Percentiles rank a stretch among this genome's conserved stretches.
These are phyloP conservation scores for Yamadazyma atlantica DNA, from an alignment of 1,139 yeast species.

Conservation along the genomic window DNA sequence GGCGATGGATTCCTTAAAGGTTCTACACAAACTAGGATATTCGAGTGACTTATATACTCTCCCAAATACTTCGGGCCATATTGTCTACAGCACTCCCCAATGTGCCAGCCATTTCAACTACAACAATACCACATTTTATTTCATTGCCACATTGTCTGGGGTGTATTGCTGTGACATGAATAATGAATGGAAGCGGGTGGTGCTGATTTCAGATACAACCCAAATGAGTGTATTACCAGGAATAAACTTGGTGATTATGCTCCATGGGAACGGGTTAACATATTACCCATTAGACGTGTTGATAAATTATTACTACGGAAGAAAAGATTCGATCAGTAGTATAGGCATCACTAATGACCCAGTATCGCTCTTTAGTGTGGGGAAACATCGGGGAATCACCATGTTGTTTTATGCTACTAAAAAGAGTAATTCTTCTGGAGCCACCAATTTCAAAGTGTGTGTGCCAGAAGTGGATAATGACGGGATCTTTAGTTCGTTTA, in stretches of 20 bases:
- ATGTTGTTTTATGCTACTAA: conserved; percentile 56
- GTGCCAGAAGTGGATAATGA: conserved; percentile 51
- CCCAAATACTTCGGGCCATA: conserved; percentile 22
- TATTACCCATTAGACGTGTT: conserved; percentile 58
- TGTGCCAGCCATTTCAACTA: conserved; percentile 28
- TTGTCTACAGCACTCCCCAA: conserved; percentile 28
- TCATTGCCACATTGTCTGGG: conserved; percentile 38
- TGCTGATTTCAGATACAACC: conserved; percentile 54
- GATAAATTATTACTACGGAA: conserved; percentile 39
- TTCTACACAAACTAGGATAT: conserved; percentile 23
- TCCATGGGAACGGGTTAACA: conserved; percentile 59
- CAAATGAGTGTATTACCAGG: conserved; percentile 62
- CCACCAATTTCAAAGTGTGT: conserved; percentile 51
- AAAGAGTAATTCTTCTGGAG: conserved; percentile 40
- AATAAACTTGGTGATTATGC: conserved; percentile 56
- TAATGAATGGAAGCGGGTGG: conserved; percentile 60
- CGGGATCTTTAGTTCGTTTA: conserved; percentile 51
- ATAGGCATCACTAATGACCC: conserved; percentile 39
- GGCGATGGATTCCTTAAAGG: conserved; percentile 23
- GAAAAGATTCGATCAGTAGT: conserved; percentile 28
- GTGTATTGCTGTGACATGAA: conserved; percentile 51
- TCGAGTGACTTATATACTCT: conserved; percentile 29
- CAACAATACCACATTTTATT: conserved; percentile 24
- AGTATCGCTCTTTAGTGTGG: conserved; percentile 56
- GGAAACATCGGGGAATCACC: conserved; percentile 58